A percentile compares a stretch with the other conserved stretches of the same genome.
Evolutionary conservation across 257 asterid genomes (phyloP).

Genomic region (Catharanthus roseus): DNA sequence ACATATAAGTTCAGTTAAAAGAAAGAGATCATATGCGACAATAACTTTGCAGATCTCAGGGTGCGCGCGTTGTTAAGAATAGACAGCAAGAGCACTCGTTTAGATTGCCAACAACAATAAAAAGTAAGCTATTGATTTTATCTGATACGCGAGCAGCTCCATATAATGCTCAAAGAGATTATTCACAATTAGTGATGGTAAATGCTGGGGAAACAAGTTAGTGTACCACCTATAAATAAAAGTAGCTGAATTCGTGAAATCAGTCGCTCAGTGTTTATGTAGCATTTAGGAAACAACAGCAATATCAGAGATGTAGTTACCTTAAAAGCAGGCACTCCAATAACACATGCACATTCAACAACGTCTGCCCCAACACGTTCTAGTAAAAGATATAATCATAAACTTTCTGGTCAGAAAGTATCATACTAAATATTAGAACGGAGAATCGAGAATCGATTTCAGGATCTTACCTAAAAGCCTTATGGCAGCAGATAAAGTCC

Average conservation of each 20-base stretch:
- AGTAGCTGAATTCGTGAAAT: background rate
- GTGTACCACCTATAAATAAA: background rate
- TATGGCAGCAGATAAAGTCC: constrained; percentile 81
- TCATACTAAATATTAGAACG: background rate
- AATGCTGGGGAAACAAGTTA: background rate
- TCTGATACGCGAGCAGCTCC: background rate
- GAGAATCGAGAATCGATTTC: background rate
- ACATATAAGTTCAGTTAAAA: no score
- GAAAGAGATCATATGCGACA: background rate
- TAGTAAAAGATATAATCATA: constrained; percentile 14
- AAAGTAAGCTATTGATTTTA: background rate
- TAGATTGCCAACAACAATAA: background rate
- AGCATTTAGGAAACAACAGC: background rate
- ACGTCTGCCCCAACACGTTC: constrained; percentile 74
- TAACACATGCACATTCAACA: constrained; percentile 73
- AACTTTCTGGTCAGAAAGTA: background rate
- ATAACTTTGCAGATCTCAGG: no score
- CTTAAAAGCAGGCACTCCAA: constrained; percentile 74
- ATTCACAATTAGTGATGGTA: background rate
- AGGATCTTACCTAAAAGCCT: constrained; percentile 56
- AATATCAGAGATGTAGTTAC: constrained; percentile 24
- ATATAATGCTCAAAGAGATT: background rate
- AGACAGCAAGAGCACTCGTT: background rate
- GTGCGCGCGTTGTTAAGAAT: no score
- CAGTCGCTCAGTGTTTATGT: background rate